Evolutionary conservation across 1,284 basidiomycete genomes (phyloP), one percentile per base, ranked within the genome.

Genomic region (Schizopora paradoxa): DNA sequence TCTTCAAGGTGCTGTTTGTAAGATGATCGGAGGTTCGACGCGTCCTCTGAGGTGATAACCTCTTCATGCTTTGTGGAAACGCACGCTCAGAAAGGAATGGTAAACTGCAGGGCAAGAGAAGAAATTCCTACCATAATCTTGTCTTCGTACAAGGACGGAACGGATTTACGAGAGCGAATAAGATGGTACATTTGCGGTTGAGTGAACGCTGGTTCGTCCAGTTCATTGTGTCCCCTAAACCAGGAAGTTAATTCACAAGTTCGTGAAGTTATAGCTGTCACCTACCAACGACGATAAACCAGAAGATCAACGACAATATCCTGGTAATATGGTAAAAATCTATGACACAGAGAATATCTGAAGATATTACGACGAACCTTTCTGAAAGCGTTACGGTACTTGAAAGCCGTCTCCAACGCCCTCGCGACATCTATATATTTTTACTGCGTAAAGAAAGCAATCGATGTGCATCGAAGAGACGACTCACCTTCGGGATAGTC

Each of bases 181-280:
- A 86, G 80, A 61, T 88, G 77, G 63, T 93, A 92, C 91, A 93
- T 93, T 18, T 82, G 66, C 0, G 90, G 91, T 58, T 89, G 86
- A 0, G 94, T 96, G 63, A 92, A 91, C 13, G 82, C 80, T 0
- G 94, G 93, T 54, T 93, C 78, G 59, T 95, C 91, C 26, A 94
- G 76, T 64, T 94, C 91, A 59, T 94, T 94, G 62, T 94, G 91
- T 2, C 87, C 87, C 72, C 77, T 74, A 34, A 25, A 39, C 6
- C 36, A 38, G 38, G n/a, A 10, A 10, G 10, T 41, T 14, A n/a
- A 18, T 23, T n/a, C 6, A 11, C 19, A 25, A 5, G 26, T 8
- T n/a, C 28, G 35, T 25, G 6, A 13, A 36, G 34, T 32, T 19
- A 27, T 3, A n/a, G 18, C 47, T n/a, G 39, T 18, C 10, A 57